Evolutionary conservation across 129 eudicot genomes (phyloP).

Genomic region (Helianthus annuus): DNA sequence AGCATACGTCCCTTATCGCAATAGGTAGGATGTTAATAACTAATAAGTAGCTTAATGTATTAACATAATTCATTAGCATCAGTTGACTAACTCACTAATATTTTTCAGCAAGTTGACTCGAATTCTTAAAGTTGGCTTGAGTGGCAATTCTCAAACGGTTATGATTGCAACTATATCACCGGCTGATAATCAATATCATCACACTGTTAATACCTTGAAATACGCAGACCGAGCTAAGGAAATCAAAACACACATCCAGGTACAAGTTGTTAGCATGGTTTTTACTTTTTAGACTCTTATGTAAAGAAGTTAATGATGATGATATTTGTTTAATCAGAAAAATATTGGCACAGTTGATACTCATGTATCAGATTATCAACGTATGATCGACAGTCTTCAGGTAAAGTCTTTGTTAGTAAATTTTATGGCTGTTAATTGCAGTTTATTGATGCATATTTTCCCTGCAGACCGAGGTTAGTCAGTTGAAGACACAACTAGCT

Average conservation of each 20-base stretch:
- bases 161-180: conserved; percentile 97
- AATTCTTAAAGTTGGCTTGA: conserved; percentile 95
- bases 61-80: conserved; percentile 26
- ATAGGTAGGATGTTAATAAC: conserved; percentile 50
- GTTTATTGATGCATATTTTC: conserved; percentile 6
- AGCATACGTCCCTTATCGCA: conserved; percentile 97
- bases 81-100: conserved; percentile 21
- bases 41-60: conserved; percentile 13
- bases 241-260: conserved; percentile 93
- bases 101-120: conserved; percentile 84
- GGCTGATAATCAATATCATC: conserved; percentile 84
- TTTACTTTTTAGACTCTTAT: background rate
- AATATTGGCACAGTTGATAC: conserved; percentile 80
- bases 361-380: conserved; percentile 91
- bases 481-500: conserved; percentile 74
- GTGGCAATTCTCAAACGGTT: conserved; percentile 92
- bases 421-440: conserved; percentile 21
- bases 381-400: conserved; percentile 94
- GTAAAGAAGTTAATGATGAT: background rate
- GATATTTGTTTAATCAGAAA: conserved; percentile 51
- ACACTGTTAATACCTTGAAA: conserved; percentile 86
- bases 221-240: conserved; percentile 97
- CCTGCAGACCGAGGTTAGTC: conserved; percentile 72
- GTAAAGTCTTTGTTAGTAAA: conserved; percentile 34
- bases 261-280: conserved; percentile 24